Evolutionary conservation across 495 filamentous ascomycete species (phyloP).

Genomic region (Staphylotrichum longicolle): DNA sequence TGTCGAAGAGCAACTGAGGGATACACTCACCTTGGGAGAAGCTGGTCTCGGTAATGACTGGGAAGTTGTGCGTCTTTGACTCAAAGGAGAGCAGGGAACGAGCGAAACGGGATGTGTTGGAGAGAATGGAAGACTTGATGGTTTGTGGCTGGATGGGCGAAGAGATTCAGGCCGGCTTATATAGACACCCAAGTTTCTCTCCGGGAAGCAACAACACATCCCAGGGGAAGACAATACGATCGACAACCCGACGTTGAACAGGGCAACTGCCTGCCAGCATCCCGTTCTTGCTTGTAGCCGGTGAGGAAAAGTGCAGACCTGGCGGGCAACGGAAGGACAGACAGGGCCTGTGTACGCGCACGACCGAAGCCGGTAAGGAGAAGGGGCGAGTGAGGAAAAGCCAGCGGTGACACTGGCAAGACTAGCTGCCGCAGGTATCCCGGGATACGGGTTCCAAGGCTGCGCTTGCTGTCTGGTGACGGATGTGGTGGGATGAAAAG

Average conservation of each 20-base stretch:
- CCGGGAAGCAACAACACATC: background rate
- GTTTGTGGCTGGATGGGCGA: background rate
- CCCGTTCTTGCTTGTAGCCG: background rate
- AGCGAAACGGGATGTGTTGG: background rate
- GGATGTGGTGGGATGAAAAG: too few relatives aligned
- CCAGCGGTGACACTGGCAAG: conserved; percentile 8
- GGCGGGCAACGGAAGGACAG: background rate
- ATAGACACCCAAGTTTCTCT: background rate
- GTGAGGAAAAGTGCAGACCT: conserved; percentile 15
- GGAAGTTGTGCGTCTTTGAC: background rate
- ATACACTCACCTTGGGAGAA: too few relatives aligned
- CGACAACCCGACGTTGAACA: background rate
- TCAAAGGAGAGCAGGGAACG: background rate
- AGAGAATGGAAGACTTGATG: background rate
- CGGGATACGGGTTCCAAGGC: background rate
- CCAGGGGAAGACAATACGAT: background rate
- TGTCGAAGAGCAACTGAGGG: too few relatives aligned
- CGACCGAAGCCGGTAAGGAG: conserved; percentile 11
- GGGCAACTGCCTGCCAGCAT: conserved; percentile 9
- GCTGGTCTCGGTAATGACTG: too few relatives aligned
- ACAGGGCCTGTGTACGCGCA: conserved; percentile 4
- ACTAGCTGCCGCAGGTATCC: conserved; percentile 13
- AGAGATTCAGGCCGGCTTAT: conserved; percentile 1
- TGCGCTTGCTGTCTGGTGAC: background rate
- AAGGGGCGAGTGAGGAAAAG: conserved; percentile 10